phyloP scores from a whole-genome alignment of 441 rosid species.

The Syzygium malaccense region DNA sequence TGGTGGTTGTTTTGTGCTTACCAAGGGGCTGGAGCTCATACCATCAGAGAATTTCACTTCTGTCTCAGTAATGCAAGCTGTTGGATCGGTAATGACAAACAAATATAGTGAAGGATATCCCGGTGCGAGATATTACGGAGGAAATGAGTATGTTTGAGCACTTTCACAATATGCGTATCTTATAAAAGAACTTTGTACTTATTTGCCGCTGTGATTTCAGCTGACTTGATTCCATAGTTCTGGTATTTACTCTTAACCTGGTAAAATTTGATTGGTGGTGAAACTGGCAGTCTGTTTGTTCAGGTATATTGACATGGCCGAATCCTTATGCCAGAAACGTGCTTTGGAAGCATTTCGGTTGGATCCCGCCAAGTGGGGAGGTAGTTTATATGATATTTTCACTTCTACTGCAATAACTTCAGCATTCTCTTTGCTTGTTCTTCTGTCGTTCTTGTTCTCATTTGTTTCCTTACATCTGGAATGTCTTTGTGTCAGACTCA shows the following conservation, averaged over 20 bases:
- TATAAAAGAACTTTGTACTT: not conserved
- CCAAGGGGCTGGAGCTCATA: slow-evolving; percentile 84
- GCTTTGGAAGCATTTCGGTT: slow-evolving; percentile 82
- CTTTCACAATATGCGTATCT: not conserved
- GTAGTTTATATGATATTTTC: slow-evolving; percentile 22
- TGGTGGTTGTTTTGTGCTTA: not conserved
- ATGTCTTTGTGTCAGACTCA: not conserved
- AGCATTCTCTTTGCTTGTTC: not conserved
- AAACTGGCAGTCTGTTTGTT: slow-evolving; percentile 4
- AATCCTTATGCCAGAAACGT: slow-evolving; percentile 80
- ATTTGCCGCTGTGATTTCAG: not conserved
- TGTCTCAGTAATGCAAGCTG: slow-evolving; percentile 84
- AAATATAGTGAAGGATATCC: slow-evolving; percentile 98
- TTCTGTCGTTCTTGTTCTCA: not conserved
- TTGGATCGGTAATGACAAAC: slow-evolving; percentile 91
- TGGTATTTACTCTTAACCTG: not conserved
- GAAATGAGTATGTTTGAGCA: slow-evolving; percentile 62
- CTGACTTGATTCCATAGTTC: not conserved
- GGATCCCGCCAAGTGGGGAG: slow-evolving; percentile 98
- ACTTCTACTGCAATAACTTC: not conserved
- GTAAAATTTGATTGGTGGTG: not conserved
- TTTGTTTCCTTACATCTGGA: not conserved
- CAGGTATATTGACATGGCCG: slow-evolving; percentile 96
- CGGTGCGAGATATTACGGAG: slow-evolving; percentile 96
- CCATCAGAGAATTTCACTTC: slow-evolving; percentile 98